A percentile compares a stretch with the other conserved stretches of the same genome.
Conservation (phyloP, 2,329 filamentous ascomycete species). For the Fusarium acutatum region DNA sequence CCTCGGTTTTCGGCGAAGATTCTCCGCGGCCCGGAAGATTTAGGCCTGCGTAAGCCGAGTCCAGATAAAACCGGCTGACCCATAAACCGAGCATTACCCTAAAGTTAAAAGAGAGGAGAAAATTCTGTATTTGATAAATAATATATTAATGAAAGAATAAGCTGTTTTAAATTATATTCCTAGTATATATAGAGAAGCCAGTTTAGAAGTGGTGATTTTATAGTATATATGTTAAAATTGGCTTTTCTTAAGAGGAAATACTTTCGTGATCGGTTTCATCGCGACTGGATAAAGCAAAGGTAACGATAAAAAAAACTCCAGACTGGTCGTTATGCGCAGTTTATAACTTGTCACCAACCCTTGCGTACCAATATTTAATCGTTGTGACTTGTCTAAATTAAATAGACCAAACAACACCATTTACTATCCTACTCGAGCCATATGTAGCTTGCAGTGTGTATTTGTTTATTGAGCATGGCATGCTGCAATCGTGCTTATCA, state of each 20-base stretch:
- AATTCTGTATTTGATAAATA: neutral
- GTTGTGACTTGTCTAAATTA: too few species aligned
- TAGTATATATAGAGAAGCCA: neutral
- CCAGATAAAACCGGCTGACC: neutral
- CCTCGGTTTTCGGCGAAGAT: neutral
- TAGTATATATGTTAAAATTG: too few species aligned
- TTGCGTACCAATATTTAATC: too few species aligned
- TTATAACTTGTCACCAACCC: neutral
- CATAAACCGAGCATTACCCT: neutral
- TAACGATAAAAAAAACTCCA: too few species aligned
- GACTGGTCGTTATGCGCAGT: too few species aligned
- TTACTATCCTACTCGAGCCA: neutral
- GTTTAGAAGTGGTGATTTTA: neutral
- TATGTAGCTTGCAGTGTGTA: neutral
- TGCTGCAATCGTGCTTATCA: neutral
- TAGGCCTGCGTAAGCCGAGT: neutral
- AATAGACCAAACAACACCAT: neutral
- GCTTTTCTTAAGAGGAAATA: neutral
- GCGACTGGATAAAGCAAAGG: neutral
- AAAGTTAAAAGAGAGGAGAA: neutral
- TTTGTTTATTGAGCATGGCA: neutral
- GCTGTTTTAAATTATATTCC: neutral
- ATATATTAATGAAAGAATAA: too few species aligned
- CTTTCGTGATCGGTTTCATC: rapidly evolving
- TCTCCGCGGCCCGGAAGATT: neutral